Conservation (phyloP, 2,329 filamentous ascomycete species). For the Trichophyton simii region DNA sequence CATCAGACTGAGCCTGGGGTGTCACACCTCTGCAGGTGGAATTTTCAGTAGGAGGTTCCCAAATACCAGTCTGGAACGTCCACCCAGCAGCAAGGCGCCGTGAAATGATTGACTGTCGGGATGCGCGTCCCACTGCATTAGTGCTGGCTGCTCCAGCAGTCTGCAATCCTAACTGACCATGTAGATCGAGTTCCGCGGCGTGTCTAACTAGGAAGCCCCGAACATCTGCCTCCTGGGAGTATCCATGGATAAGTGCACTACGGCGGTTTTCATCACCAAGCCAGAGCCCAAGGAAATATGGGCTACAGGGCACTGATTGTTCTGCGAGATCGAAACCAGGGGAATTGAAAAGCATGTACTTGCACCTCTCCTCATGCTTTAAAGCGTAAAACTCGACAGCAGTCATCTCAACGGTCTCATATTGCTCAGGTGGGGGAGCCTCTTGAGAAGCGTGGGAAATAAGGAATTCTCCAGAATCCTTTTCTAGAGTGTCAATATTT, state of each 20-base stretch:
- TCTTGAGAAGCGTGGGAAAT: not conserved
- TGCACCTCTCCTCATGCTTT: slow-evolving; percentile 24
- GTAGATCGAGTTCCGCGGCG: slow-evolving; percentile 11
- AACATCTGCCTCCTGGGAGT: slow-evolving; percentile 8
- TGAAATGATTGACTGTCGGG: slow-evolving; percentile 6
- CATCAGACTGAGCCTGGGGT: not conserved
- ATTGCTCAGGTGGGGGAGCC: slow-evolving; percentile 17
- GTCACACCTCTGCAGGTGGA: not conserved
- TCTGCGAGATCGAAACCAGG: slow-evolving; percentile 22
- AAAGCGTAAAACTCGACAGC: slow-evolving; percentile 35
- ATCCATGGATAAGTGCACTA: not conserved
- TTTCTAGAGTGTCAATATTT: not conserved
- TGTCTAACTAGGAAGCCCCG: slow-evolving; percentile 11
- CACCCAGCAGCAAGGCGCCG: slow-evolving; percentile 5
- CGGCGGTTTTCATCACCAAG: slow-evolving; percentile 13
- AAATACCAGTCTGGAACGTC: not conserved
- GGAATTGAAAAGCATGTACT: slow-evolving; percentile 27
- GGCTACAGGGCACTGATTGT: slow-evolving; percentile 14
- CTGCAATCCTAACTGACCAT: not conserved
- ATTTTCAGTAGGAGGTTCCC: not conserved
- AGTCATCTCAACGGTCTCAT: slow-evolving; percentile 37
- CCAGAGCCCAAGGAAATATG: slow-evolving; percentile 16
- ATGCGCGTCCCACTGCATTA: not conserved
- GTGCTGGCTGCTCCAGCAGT: not conserved
- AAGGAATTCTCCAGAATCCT: not conserved